Evolutionary conservation across 495 filamentous ascomycete genomes (phyloP).

Genomic region (Niebla homalea): DNA sequence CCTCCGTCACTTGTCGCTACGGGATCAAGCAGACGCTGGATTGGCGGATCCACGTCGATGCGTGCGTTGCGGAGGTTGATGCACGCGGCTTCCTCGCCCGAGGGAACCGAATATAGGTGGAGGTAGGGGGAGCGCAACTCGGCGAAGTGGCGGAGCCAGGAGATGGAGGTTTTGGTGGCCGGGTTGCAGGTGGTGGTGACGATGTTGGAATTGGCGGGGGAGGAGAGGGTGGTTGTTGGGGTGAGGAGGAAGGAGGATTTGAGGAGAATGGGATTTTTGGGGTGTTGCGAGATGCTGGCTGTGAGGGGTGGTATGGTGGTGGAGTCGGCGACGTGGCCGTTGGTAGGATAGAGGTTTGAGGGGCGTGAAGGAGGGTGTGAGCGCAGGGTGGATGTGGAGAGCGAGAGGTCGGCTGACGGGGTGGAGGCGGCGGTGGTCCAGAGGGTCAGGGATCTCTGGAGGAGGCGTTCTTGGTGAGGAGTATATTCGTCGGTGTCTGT

Average conservation of each 20-base stretch:
- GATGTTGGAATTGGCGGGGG: background rate
- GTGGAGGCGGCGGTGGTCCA: slow-evolving; percentile 64
- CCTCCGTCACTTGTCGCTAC: slow-evolving; percentile 22
- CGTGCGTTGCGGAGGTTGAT: slow-evolving; percentile 75
- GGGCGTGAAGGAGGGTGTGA: background rate
- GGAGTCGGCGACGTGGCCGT: slow-evolving; percentile 16
- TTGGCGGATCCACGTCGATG: slow-evolving; percentile 77
- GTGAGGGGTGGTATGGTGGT: slow-evolving; percentile 6
- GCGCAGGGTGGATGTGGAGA: slow-evolving; percentile 15
- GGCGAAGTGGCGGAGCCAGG: slow-evolving; percentile 81
- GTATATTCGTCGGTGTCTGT: slow-evolving; percentile 31
- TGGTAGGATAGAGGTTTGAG: background rate
- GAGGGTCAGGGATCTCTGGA: slow-evolving; percentile 59
- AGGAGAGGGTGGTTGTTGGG: background rate
- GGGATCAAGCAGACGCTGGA: slow-evolving; percentile 59
- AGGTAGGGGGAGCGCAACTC: slow-evolving; percentile 88
- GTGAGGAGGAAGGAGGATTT: slow-evolving; percentile 7
- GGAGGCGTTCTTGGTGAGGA: slow-evolving; percentile 41
- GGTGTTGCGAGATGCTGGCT: slow-evolving; percentile 14
- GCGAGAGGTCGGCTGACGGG: slow-evolving; percentile 42
- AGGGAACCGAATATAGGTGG: slow-evolving; percentile 68
- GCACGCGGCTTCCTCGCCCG: slow-evolving; percentile 79
- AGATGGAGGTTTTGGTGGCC: slow-evolving; percentile 3
- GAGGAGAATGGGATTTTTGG: slow-evolving; percentile 9
- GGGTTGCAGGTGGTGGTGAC: slow-evolving; percentile 3